phyloP scores from a whole-genome alignment of 768 basidiomycete species.

The Multifurca ochricompacta region DNA sequence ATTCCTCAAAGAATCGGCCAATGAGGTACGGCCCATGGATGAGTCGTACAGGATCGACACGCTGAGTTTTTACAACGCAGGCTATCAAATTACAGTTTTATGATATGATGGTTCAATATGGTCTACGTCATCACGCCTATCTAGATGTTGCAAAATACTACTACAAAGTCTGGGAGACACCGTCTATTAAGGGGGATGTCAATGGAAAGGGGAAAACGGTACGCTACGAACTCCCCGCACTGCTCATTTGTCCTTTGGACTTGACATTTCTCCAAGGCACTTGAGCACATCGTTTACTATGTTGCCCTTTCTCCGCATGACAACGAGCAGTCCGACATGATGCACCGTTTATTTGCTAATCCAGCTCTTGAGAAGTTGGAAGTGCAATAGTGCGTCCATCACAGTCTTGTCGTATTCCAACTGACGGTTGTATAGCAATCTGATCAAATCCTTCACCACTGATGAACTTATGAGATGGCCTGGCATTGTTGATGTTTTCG shows the following conservation, averaged over 20 bases:
- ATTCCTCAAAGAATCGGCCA: constrained; percentile 82
- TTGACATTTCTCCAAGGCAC: constrained; percentile 44
- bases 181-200: constrained; percentile 82
- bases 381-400: constrained; percentile 61
- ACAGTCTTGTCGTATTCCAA: constrained; percentile 2
- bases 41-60: neutral
- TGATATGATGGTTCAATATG: constrained; percentile 93
- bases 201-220: constrained; percentile 61
- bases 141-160: constrained; percentile 94
- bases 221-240: constrained; percentile 24
- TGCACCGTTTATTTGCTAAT: constrained; percentile 78
- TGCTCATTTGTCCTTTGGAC: neutral
- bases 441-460: constrained; percentile 90
- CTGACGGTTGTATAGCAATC: constrained; percentile 50
- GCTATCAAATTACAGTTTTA: constrained; percentile 95
- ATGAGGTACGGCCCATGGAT: constrained; percentile 58
- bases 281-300: constrained; percentile 94
- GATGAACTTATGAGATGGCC: constrained; percentile 97
- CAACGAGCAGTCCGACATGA: constrained; percentile 97
- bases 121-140: constrained; percentile 75
- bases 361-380: constrained; percentile 74
- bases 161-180: constrained; percentile 96
- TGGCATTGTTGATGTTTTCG: constrained; percentile 83
- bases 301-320: constrained; percentile 88
- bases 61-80: constrained; percentile 34